Conservation (phyloP, 2,329 filamentous ascomycete genomes). For the Tolypocladium pustulatum region DNA sequence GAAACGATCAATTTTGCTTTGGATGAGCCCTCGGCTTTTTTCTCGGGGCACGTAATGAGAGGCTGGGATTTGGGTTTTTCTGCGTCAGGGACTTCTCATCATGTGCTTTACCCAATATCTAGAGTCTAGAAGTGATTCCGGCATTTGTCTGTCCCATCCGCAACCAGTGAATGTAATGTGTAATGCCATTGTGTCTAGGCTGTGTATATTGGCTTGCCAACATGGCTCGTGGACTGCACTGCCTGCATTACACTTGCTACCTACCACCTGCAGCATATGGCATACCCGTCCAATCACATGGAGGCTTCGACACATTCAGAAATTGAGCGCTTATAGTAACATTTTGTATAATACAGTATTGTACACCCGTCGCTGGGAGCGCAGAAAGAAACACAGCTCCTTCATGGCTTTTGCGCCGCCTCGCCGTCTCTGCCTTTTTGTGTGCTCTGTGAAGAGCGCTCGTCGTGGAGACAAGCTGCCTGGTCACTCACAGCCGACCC, state of each 20-base stretch:
- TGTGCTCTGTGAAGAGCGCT: not conserved
- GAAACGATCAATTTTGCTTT: slow-evolving; percentile 32
- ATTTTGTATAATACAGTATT: not conserved
- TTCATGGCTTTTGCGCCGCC: slow-evolving; percentile 3
- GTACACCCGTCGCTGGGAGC: not conserved
- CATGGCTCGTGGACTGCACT: too few species aligned
- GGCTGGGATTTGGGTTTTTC: slow-evolving; percentile 26
- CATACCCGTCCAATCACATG: not conserved
- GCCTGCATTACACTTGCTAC: too few species aligned
- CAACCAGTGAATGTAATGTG: not conserved
- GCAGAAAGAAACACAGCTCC: not conserved
- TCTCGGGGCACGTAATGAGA: slow-evolving; percentile 32
- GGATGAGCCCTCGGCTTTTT: slow-evolving; percentile 32
- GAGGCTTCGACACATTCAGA: not conserved
- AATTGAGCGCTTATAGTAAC: not conserved
- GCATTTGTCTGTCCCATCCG: slow-evolving; percentile 5
- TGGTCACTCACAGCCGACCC: not conserved
- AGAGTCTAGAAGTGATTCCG: slow-evolving; percentile 36
- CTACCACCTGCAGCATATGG: not conserved
- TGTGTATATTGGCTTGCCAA: not conserved
- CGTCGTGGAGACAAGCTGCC: not conserved
- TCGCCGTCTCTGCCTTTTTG: not conserved
- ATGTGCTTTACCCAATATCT: slow-evolving; percentile 36
- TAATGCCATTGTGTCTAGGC: too few species aligned
- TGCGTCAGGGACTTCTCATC: slow-evolving; percentile 28